Percentiles rank a stretch among this genome's conserved stretches.
These are phyloP conservation scores for Neocucurbitaria cava DNA, from an alignment of 2,329 filamentous ascomycete genomes.

Conservation along the genomic window DNA sequence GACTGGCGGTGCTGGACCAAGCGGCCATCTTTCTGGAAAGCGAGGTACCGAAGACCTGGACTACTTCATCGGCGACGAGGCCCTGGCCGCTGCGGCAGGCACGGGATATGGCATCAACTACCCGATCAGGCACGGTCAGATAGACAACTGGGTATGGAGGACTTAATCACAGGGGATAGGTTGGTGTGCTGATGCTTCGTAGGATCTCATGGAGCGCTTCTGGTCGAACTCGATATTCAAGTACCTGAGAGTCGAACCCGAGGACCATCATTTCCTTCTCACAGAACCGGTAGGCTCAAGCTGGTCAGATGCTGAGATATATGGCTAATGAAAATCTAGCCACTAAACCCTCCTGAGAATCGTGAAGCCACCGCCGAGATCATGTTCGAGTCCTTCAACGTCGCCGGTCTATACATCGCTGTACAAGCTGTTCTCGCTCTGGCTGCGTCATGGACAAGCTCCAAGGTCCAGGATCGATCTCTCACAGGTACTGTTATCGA, in stretches of 20 bases:
- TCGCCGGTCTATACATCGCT: slow-evolving; percentile 96
- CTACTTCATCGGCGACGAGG: slow-evolving; percentile 98
- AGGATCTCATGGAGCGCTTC: slow-evolving; percentile 99
- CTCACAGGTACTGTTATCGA: slow-evolving; percentile 98
- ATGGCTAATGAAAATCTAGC: slow-evolving; percentile 60
- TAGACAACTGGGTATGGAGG: slow-evolving; percentile 90
- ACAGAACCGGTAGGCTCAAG: slow-evolving; percentile 81
- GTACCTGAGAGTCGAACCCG: slow-evolving; percentile 95
- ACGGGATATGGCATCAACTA: slow-evolving; percentile 97
- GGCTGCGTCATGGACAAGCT: slow-evolving; percentile 97
- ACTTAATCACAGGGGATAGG: neutral
- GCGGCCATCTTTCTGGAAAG: slow-evolving; percentile 86
- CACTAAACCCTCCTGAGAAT: slow-evolving; percentile 97
- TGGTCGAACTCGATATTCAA: slow-evolving; percentile 99
- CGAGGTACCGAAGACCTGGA: slow-evolving; percentile 96
- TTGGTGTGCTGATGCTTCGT: slow-evolving; percentile 20
- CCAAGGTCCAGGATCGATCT: slow-evolving; percentile 95
- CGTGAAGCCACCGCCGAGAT: slow-evolving; percentile 99
- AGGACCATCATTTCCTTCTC: slow-evolving; percentile 97
- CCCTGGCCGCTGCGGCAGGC: slow-evolving; percentile 80
- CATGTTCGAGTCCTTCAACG: slow-evolving; percentile 99
- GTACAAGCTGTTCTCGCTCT: slow-evolving; percentile 97
- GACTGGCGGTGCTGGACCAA: slow-evolving; percentile 83
- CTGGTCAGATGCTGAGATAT: neutral
- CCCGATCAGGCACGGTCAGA: slow-evolving; percentile 95